A percentile compares a stretch with the other conserved stretches of the same genome.
These are phyloP conservation scores for Eucalyptus erythrocorys DNA, from an alignment of 345 rosid genomes.

Conservation along the genomic window DNA sequence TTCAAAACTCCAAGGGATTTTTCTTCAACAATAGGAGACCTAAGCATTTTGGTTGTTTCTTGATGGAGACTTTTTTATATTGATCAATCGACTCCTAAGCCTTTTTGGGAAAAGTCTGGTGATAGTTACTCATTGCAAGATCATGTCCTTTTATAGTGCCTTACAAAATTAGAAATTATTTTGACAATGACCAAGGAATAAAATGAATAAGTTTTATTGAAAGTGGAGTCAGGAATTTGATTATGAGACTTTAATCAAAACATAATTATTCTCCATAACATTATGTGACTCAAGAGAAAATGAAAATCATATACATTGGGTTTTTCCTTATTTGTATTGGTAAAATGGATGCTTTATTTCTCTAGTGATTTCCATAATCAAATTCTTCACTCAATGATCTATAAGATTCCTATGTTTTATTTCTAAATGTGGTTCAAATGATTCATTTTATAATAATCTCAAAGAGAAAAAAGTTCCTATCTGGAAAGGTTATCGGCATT, in stretches of 20 bases:
- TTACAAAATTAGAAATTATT: neutral
- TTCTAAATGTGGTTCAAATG: neutral
- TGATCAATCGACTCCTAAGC: neutral
- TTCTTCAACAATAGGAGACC: too few relatives aligned
- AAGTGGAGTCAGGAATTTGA: neutral
- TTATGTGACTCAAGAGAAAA: neutral
- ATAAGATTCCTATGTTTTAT: neutral
- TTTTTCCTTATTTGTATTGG: neutral
- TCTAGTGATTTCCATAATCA: neutral
- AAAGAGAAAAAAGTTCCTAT: neutral
- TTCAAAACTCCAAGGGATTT: too few relatives aligned
- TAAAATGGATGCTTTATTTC: neutral
- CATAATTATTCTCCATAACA: neutral
- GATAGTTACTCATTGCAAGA: neutral
- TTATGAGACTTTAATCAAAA: neutral
- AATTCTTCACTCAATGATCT: neutral
- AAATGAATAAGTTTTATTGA: neutral
- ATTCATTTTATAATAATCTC: neutral
- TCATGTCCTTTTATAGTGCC: neutral
- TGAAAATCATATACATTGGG: neutral
- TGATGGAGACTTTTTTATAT: neutral
- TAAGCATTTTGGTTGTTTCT: neutral
- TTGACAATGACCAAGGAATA: neutral
- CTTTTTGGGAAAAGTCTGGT: neutral
- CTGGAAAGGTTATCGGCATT: neutral